phyloP scores from a whole-genome alignment of 2,329 filamentous ascomycete species.

The Fusarium solani-melongenae region DNA sequence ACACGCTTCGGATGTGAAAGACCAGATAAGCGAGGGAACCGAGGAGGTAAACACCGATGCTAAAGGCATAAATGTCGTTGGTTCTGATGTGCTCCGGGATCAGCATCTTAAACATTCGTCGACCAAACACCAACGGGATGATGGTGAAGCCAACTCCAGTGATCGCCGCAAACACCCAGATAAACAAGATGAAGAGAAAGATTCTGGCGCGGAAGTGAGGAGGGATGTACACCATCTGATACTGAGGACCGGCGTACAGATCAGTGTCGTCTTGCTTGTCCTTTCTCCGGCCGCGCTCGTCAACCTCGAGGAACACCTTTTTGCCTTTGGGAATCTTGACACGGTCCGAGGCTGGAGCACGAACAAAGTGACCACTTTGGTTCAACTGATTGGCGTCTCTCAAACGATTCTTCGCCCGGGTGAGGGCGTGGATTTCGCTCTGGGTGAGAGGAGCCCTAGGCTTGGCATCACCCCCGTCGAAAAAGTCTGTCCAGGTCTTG shows the following conservation, averaged over 20 bases:
- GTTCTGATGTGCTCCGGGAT: conserved; percentile 79
- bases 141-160: conserved; percentile 90
- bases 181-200: conserved; percentile 84
- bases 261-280: conserved; percentile 65
- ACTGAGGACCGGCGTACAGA: conserved; percentile 68
- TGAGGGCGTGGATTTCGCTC: conserved; percentile 51
- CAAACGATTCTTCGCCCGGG: conserved; percentile 56
- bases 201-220: conserved; percentile 85
- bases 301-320: conserved; percentile 80
- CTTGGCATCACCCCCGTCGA: conserved; percentile 60
- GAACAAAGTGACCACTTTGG: conserved; percentile 83
- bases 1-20: conserved; percentile 61
- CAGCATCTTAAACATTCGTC: conserved; percentile 77
- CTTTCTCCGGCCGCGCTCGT: conserved; percentile 71
- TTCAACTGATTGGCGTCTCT: conserved; percentile 66
- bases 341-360: conserved; percentile 94
- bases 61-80: conserved; percentile 98
- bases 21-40: conserved; percentile 73
- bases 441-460: conserved; percentile 51
- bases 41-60: conserved; percentile 85
- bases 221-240: conserved; percentile 82
- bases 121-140: conserved; percentile 85
- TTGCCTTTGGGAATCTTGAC: conserved; percentile 90
- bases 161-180: conserved; percentile 92
- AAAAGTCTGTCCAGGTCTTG: conserved; percentile 68